Evolutionary conservation across 345 rosid species (phyloP).

Genomic region (Eucalyptus curtisii): DNA sequence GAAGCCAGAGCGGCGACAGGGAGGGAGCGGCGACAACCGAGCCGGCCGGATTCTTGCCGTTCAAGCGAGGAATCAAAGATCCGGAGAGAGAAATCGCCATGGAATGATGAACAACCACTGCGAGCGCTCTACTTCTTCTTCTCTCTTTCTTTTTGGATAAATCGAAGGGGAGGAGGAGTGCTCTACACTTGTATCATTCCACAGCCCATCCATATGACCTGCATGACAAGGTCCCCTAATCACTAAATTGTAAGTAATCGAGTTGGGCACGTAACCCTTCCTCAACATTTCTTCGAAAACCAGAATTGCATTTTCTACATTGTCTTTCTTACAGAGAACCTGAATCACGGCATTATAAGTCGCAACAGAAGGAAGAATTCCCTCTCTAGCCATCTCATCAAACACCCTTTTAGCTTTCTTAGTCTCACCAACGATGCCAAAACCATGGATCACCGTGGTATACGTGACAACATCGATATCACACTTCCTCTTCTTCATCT

Average conservation of each 20-base stretch:
- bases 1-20: background rate
- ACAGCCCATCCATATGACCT: no score
- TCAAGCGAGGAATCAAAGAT: constrained; percentile 5
- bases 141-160: no score
- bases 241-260: constrained; percentile 54
- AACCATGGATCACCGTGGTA: constrained; percentile 77
- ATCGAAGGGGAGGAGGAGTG: no score
- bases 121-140: background rate
- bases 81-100: constrained; percentile 43
- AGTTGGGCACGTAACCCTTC: constrained; percentile 64
- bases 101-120: background rate
- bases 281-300: constrained; percentile 72
- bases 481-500: no score
- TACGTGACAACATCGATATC: no score
- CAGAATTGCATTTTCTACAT: constrained; percentile 54
- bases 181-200: background rate
- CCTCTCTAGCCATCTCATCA: constrained; percentile 52
- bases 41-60: background rate
- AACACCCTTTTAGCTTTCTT: constrained; percentile 56
- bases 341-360: constrained; percentile 86
- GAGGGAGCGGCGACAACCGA: background rate
- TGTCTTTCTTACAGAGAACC: constrained; percentile 82
- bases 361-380: constrained; percentile 77
- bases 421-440: constrained; percentile 68
- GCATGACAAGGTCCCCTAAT: no score